Conservation (phyloP, 2,329 filamentous ascomycete species). For the Penicillium janthinellum region DNA sequence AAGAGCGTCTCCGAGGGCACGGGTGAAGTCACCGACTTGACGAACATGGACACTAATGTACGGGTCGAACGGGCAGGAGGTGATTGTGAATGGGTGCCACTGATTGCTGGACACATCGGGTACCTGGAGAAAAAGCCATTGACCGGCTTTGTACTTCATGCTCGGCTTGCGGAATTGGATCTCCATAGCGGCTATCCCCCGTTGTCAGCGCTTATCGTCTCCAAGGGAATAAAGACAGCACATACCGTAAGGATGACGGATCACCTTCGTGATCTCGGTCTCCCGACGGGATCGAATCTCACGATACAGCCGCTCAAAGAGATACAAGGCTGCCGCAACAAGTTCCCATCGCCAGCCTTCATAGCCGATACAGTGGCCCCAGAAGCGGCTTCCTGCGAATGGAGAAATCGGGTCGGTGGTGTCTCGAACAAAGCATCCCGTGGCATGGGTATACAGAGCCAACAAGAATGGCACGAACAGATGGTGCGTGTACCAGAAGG, state of each 20-base stretch:
- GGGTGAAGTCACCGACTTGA: slow-evolving; percentile 95
- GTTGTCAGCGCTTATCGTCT: neutral
- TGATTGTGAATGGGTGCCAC: slow-evolving; percentile 99
- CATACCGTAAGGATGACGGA: slow-evolving; percentile 90
- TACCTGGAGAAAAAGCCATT: slow-evolving; percentile 96
- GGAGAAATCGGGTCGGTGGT: slow-evolving; percentile 72
- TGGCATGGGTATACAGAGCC: slow-evolving; percentile 92
- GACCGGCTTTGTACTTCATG: slow-evolving; percentile 97
- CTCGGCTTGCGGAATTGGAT: slow-evolving; percentile 96
- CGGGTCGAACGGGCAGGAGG: slow-evolving; percentile 92
- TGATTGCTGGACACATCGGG: slow-evolving; percentile 85
- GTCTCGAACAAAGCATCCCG: slow-evolving; percentile 94
- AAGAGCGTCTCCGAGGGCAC: slow-evolving; percentile 90
- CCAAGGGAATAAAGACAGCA: slow-evolving; percentile 4
- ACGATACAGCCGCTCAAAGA: slow-evolving; percentile 85
- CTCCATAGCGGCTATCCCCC: slow-evolving; percentile 77
- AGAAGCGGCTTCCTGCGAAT: slow-evolving; percentile 79
- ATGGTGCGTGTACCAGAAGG: slow-evolving; percentile 99
- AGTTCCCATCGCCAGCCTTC: slow-evolving; percentile 98
- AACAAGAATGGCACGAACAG: slow-evolving; percentile 96
- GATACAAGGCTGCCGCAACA: slow-evolving; percentile 79
- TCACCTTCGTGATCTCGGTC: slow-evolving; percentile 89
- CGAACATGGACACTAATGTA: slow-evolving; percentile 94
- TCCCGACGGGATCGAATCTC: slow-evolving; percentile 81
- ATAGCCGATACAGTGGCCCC: slow-evolving; percentile 92